These are phyloP conservation scores for Entoloma clypeatum DNA, from an alignment of 1,284 basidiomycete species.

Conservation along the genomic window DNA sequence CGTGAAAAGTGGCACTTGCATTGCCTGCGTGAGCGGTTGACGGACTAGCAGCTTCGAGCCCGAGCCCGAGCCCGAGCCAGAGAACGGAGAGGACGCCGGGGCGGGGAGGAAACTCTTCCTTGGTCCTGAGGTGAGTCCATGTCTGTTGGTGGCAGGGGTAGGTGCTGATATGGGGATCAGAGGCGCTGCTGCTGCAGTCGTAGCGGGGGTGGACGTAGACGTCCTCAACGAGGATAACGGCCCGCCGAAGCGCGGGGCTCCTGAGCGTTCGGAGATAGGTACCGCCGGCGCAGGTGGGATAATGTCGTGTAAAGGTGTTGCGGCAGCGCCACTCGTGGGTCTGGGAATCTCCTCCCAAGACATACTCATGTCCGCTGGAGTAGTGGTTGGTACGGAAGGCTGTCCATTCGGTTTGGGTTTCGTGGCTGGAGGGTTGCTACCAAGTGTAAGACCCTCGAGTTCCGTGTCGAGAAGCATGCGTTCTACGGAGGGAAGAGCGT, in stretches of 20 bases:
- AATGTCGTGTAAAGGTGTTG: conserved; percentile 24
- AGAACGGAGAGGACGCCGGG: not conserved
- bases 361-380: conserved; percentile 24
- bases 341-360: conserved; percentile 35
- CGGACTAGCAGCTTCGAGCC: not conserved
- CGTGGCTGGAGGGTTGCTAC: conserved; percentile 4
- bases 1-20: not conserved
- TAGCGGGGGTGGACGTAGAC: conserved; percentile 1
- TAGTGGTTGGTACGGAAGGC: conserved; percentile 9
- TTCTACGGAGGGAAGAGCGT: conserved; percentile 31
- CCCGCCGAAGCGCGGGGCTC: conserved; percentile 22
- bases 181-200: conserved; percentile 11
- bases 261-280: conserved; percentile 18
- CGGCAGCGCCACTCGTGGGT: conserved; percentile 18
- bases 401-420: conserved; percentile 9
- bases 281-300: conserved; percentile 11
- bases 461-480: conserved; percentile 32
- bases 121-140: conserved; percentile 18
- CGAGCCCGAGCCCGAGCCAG: not conserved
- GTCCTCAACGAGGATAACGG: conserved; percentile 15
- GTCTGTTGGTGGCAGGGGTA: conserved; percentile 15
- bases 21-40: not conserved
- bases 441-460: conserved; percentile 18
- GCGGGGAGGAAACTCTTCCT: conserved; percentile 26
- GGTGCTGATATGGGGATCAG: conserved; percentile 20